Base-by-base conservation (phyloP, 108 stramenopile species). In the Nitzschia palea region DNA sequence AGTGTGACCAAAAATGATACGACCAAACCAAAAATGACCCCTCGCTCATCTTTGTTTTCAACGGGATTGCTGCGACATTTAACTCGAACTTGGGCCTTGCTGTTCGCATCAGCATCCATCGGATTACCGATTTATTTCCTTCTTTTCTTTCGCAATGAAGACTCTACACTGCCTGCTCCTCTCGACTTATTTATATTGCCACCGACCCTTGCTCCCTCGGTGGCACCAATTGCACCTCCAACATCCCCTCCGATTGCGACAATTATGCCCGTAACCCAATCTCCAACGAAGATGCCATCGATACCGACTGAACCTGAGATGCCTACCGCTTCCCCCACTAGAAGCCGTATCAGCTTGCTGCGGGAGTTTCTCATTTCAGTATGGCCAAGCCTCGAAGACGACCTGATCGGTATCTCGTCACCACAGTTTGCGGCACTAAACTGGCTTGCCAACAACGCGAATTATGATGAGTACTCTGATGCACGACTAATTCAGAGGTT, bases 401-500 rank as follows among this genome's bases (percentile, higher is more conserved):
- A 56, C 6, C 33, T 66, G 9, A 22, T 25, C 37, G 58, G 36
- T 25, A 28, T 36, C 30, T 15, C 37, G 14, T 47, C 73, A 18
- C 73, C 73, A 14, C 73, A 74, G 48, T 60, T 37, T 26, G 4
- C 44, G 9, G 74, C 74, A 8, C 53, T 76, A 1, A 27, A 68
- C 3, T 76, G 74, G 74, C 43, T 76, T 2, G 31, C 44, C 14
- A 55, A 54, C 35, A 62, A 67, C 31, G 25, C 51, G 3, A 55
- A 63, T 35, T 22, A 60, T 40, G 62, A 63, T 45, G 25, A 18
- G 20, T 70, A 70, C 55, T 35, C 53, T 14, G 37, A 55, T 15
- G 44, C 68, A 18, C 51, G 51, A 35, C 26, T 58, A 10, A 20
- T 74, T 23, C 80, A 82, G 57, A 34, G 81, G 52, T 82, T 76